A percentile compares a stretch with the other conserved stretches of the same genome.
These are phyloP conservation scores for Oryza australiensis DNA, from an alignment of 176 grass and related monocot species.

Conservation along the genomic window DNA sequence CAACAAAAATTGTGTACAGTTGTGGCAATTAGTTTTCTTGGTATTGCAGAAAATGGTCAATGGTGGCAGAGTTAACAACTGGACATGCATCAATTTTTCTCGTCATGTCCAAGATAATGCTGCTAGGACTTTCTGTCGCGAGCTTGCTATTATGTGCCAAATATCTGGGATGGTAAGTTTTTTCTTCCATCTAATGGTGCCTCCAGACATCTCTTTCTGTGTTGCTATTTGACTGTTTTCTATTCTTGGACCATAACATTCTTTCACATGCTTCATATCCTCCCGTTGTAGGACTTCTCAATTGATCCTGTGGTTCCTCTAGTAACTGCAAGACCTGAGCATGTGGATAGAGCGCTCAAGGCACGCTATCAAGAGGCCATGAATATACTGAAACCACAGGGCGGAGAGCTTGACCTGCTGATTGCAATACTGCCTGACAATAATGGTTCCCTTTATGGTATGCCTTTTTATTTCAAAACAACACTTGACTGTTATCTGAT, in stretches of 20 bases:
- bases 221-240: neutral
- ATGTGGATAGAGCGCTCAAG: conserved; percentile 63
- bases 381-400: conserved; percentile 50
- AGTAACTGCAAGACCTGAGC: conserved; percentile 46
- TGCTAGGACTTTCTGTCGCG: conserved; percentile 39
- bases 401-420: conserved; percentile 61
- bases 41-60: conserved; percentile 63
- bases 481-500: neutral
- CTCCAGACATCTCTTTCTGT: neutral
- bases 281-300: conserved; percentile 49
- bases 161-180: conserved; percentile 59
- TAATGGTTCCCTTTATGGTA: conserved; percentile 70
- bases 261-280: neutral
- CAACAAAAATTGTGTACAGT: neutral
- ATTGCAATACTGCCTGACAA: conserved; percentile 69
- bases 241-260: neutral
- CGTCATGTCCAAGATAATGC: conserved; percentile 31
- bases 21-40: conserved; percentile 16
- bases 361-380: conserved; percentile 51
- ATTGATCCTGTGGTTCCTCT: conserved; percentile 54
- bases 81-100: conserved; percentile 70
- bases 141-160: conserved; percentile 55
- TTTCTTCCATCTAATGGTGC: conserved; percentile 10
- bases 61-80: conserved; percentile 52
- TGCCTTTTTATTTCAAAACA: conserved; percentile 14